Evolutionary conservation across 352 stramenopile species (phyloP).

Genomic region (Blastocystis sp.): DNA sequence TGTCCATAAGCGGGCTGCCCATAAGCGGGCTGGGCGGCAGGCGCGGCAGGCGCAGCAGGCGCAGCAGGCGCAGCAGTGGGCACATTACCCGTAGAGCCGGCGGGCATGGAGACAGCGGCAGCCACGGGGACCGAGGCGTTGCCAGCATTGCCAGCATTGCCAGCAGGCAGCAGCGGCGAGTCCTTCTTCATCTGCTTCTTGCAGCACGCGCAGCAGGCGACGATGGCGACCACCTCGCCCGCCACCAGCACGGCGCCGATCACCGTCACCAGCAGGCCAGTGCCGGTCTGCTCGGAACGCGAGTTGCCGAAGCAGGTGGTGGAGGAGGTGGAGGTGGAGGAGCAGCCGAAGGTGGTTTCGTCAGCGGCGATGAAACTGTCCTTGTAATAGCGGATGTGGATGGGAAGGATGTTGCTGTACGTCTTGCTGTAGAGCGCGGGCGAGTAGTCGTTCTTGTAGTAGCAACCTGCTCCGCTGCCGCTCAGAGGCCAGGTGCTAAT

Average conservation of each 20-base stretch:
- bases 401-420: neutral
- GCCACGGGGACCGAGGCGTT: too few relatives aligned
- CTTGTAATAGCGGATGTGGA: slow-evolving; percentile 36
- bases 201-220: slow-evolving; percentile 18
- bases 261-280: neutral
- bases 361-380: slow-evolving; percentile 54
- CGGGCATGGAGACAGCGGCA: too few relatives aligned
- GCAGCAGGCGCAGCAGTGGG: slow-evolving; percentile 3
- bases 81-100: neutral
- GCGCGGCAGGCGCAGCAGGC: too few relatives aligned
- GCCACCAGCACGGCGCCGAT: neutral
- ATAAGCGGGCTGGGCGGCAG: too few relatives aligned
- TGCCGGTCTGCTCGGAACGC: slow-evolving; percentile 34
- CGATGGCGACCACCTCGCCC: neutral
- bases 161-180: too few relatives aligned
- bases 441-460: slow-evolving; percentile 36
- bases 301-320: slow-evolving; percentile 53
- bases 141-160: too few relatives aligned
- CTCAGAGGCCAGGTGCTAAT: slow-evolving; percentile 25
- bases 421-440: slow-evolving; percentile 4
- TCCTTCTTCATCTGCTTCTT: neutral
- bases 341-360: slow-evolving; percentile 32
- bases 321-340: neutral
- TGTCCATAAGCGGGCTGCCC: too few relatives aligned
- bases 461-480: slow-evolving; percentile 17